Evolutionary conservation across 2,329 filamentous ascomycete species (phyloP), one percentile per base, ranked within the genome.

Genomic region (Thelonectria olida): DNA sequence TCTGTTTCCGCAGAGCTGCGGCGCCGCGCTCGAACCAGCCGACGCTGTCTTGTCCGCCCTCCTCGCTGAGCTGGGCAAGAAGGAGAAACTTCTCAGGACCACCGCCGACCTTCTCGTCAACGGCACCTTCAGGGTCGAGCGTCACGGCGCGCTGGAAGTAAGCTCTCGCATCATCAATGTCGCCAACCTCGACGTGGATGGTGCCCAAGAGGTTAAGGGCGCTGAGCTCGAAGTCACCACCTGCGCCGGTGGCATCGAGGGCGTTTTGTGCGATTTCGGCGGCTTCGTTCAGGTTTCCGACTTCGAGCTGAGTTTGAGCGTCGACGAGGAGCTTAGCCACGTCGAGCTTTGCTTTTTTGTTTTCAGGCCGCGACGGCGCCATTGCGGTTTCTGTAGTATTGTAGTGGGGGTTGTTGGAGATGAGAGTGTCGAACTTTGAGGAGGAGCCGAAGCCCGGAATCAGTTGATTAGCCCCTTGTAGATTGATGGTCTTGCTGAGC

Each of bases 51-150:
- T 82, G 78, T 1, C 89, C 89, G 34, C 89, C 89, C 47, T 90
- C 84, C 62, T 90, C 87, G 74, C 87, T 96, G 72, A 99, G 84
- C 79, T 99, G 96, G 65, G 96, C 96, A 60, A 99, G 83, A 87
- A 94, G 97, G 49, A 98, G 80, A 73, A 97, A 98, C 80, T 97
- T 98, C 74, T 98, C 95, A 0, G 93, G 88, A 1, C 94, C 94
- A 25, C 92, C 93, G 49, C 93, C 94, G 52, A 89, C 76, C 38
- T 87, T 85, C 71, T 93, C 90, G 17, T 90, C 85, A 61, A 88
- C 80, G 38, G 81, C 78, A 17, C 95, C 96, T 58, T 94, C 87
- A 22, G 89, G 84, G 74, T 99, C 96, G 34, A 96, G 84, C 54
- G 84, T 81, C 36, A 91, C 90, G 0, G 96, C 93, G 45, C 86